Conservation (phyloP, 345 rosid genomes). For the Euphorbia lathyris region DNA sequence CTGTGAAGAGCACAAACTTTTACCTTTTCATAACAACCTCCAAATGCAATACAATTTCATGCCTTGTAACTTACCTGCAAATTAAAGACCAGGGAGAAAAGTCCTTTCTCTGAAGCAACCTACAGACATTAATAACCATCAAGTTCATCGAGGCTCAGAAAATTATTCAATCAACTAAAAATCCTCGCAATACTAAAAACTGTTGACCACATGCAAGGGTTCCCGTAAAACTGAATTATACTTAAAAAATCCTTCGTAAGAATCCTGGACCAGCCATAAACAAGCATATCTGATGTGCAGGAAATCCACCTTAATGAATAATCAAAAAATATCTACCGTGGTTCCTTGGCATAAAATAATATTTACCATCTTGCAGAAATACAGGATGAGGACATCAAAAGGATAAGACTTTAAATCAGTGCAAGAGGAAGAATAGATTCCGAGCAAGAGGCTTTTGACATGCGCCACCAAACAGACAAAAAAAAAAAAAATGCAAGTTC, state of each 20-base stretch:
- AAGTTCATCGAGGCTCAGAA: background rate
- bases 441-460: background rate
- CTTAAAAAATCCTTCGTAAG: background rate
- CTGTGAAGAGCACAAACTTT: constrained; percentile 31
- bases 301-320: background rate
- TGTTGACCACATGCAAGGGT: background rate
- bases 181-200: background rate
- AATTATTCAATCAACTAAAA: background rate
- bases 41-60: background rate
- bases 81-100: constrained; percentile 30
- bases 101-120: constrained; percentile 37
- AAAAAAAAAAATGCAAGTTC: background rate
- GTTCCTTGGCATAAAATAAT: background rate
- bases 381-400: background rate
- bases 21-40: background rate
- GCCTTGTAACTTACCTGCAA: constrained; percentile 27
- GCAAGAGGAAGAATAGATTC: background rate
- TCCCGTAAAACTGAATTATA: background rate
- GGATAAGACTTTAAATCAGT: background rate
- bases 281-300: background rate
- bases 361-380: background rate
- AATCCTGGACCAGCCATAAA: background rate
- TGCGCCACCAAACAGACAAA: background rate
- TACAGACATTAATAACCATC: constrained; percentile 1
- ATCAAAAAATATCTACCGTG: background rate